Evolutionary conservation across 2,329 filamentous ascomycete species (phyloP).

Genomic region (Colletotrichum sp.): DNA sequence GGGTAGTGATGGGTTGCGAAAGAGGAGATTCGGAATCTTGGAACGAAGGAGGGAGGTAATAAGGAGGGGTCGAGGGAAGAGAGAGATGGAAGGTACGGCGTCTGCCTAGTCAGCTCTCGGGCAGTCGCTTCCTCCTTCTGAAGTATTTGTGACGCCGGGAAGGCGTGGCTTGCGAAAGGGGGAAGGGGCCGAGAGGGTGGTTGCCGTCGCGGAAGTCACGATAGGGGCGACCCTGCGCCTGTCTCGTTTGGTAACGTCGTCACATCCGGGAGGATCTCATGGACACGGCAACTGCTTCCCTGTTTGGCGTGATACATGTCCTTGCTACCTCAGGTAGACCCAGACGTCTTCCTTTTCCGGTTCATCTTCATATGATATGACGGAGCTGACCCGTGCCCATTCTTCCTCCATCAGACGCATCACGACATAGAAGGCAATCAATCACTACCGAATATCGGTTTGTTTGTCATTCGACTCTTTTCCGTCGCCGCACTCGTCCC

Average conservation of each 20-base stretch:
- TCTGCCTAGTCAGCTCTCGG: not conserved
- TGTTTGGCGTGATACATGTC: not conserved
- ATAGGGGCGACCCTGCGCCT: not conserved
- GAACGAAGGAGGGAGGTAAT: not conserved
- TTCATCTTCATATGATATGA: not conserved
- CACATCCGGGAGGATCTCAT: not conserved
- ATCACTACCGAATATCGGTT: accelerated
- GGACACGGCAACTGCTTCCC: not conserved
- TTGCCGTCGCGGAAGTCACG: not conserved
- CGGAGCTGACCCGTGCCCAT: not conserved
- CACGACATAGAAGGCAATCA: accelerated
- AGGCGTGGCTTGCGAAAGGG: not conserved
- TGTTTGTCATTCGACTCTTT: not conserved
- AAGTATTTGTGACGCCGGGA: not conserved
- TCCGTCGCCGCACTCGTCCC: not conserved
- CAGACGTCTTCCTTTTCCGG: not conserved
- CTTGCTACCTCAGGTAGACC: not conserved
- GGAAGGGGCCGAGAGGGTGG: not conserved
- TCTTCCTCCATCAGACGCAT: not conserved
- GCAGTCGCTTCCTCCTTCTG: not conserved
- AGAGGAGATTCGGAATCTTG: not conserved
- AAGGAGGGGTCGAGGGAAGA: not conserved
- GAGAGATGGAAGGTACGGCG: not conserved
- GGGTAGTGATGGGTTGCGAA: not conserved
- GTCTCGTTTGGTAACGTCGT: not conserved